phyloP scores from a whole-genome alignment of 2,329 filamentous ascomycete genomes.

The Dothiorella sarmentorum region DNA sequence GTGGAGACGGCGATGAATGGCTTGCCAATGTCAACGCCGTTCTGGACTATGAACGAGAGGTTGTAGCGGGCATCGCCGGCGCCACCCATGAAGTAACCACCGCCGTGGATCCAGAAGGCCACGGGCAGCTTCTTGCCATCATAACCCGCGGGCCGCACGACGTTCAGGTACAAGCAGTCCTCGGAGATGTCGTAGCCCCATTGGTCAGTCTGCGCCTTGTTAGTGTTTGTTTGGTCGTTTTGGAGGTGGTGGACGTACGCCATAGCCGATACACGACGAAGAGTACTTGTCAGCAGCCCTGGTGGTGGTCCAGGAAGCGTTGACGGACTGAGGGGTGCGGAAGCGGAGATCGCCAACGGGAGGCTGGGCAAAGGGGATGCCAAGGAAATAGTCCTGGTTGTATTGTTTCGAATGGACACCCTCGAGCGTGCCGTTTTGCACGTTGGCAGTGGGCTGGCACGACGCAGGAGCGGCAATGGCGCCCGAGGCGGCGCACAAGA shows the following conservation, averaged over 20 bases:
- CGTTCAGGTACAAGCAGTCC: constrained; percentile 61
- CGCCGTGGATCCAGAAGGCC: constrained; percentile 59
- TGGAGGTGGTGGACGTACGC: constrained; percentile 17
- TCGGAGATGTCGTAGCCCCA: constrained; percentile 40
- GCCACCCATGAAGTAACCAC: constrained; percentile 47
- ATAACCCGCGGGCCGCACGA: constrained; percentile 53
- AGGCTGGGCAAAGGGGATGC: constrained; percentile 56
- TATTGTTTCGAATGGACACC: constrained; percentile 40
- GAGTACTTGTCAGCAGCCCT: constrained; percentile 42
- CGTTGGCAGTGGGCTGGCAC: constrained; percentile 30
- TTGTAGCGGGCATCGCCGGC: constrained; percentile 55
- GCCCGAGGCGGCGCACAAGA: constrained; percentile 8
- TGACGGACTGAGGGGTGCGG: constrained; percentile 47
- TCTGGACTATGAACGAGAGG: constrained; percentile 56
- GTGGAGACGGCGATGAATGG: constrained; percentile 36
- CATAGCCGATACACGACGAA: constrained; percentile 42
- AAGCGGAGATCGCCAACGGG: constrained; percentile 55
- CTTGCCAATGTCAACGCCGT: constrained; percentile 36
- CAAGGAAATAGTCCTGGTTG: constrained; percentile 48
- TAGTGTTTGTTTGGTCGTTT: not conserved
- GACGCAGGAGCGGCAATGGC: constrained; percentile 1
- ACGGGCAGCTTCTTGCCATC: constrained; percentile 51
- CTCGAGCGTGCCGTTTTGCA: constrained; percentile 44
- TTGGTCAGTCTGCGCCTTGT: constrained; percentile 18
- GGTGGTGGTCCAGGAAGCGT: constrained; percentile 42